phyloP scores from a whole-genome alignment of 805 yeast genomes.

The Metschnikowia corniflorae region DNA sequence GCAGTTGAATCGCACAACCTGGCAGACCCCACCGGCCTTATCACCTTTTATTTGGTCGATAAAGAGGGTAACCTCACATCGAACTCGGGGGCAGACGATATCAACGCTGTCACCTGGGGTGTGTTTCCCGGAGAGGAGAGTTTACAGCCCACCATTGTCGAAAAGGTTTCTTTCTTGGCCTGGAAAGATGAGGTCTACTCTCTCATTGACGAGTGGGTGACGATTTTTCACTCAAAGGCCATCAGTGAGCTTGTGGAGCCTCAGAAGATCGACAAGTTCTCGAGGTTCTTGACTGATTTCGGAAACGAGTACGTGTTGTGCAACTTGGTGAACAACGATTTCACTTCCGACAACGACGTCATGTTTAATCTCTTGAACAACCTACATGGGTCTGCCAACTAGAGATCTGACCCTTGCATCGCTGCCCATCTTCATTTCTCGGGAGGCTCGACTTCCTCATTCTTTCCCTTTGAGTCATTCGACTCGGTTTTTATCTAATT shows the following conservation, averaged over 20 bases:
- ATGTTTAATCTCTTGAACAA: conserved; percentile 53
- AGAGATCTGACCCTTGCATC: conserved; percentile 4
- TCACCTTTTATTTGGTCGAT: conserved; percentile 77
- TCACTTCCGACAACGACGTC: conserved; percentile 47
- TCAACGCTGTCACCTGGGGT: conserved; percentile 98
- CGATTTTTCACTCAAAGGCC: conserved; percentile 41
- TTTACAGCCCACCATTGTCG: conserved; percentile 94
- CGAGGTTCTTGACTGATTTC: conserved; percentile 43
- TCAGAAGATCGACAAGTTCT: conserved; percentile 30
- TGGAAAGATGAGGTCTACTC: conserved; percentile 96
- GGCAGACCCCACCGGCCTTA: conserved; percentile 33
- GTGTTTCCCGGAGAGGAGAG: conserved; percentile 90
- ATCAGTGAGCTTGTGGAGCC: conserved; percentile 30
- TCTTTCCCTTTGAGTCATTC: conserved; percentile 5
- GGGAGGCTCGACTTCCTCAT: too few species aligned
- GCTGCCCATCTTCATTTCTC: conserved; percentile 9
- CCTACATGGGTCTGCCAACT: conserved; percentile 5
- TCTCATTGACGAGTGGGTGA: conserved; percentile 77
- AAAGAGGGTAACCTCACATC: conserved; percentile 55
- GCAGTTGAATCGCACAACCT: conserved; percentile 46
- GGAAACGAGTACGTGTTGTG: conserved; percentile 67
- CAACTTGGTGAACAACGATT: conserved; percentile 90
- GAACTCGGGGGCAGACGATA: conserved; percentile 70
- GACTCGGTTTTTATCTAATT: conserved; percentile 20
- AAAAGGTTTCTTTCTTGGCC: conserved; percentile 84